Evolutionary conservation across 2,329 filamentous ascomycete genomes (phyloP).

Genomic region (Fusarium chlamydosporum): DNA sequence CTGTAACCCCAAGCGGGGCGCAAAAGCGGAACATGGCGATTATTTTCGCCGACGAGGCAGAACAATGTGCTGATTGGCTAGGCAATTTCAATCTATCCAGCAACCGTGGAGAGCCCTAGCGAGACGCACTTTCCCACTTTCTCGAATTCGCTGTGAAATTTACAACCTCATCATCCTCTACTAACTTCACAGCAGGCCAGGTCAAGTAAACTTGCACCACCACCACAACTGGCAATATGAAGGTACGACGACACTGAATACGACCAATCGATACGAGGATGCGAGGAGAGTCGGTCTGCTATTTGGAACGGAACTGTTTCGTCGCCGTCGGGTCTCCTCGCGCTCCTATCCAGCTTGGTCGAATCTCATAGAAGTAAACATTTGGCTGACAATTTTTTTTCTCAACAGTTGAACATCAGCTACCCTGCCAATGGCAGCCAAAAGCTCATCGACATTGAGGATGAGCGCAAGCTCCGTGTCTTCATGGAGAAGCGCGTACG

Average conservation of each 20-base stretch:
- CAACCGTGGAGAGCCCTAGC: slow-evolving; percentile 57
- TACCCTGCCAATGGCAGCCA: slow-evolving; percentile 99
- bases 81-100: slow-evolving; percentile 18
- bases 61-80: slow-evolving; percentile 54
- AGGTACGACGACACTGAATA: slow-evolving; percentile 55
- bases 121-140: slow-evolving; percentile 57
- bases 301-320: slow-evolving; percentile 5
- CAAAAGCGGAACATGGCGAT: slow-evolving; percentile 21
- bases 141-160: slow-evolving; percentile 57
- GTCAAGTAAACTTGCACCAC: slow-evolving; percentile 61
- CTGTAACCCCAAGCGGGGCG: slow-evolving; percentile 2
- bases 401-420: slow-evolving; percentile 73
- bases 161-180: slow-evolving; percentile 52
- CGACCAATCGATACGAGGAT: slow-evolving; percentile 18
- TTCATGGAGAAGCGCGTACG: slow-evolving; percentile 98
- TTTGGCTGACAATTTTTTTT: slow-evolving; percentile 53
- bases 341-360: slow-evolving; percentile 9
- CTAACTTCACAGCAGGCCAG: slow-evolving; percentile 61
- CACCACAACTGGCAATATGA: slow-evolving; percentile 64
- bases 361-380: slow-evolving; percentile 24
- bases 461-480: slow-evolving; percentile 98
- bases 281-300: not conserved
- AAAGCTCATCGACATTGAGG: slow-evolving; percentile 98
- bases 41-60: slow-evolving; percentile 42
- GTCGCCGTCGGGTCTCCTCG: slow-evolving; percentile 1